phyloP scores from a whole-genome alignment of 2,329 filamentous ascomycete genomes.

The Calycina herbarum region DNA sequence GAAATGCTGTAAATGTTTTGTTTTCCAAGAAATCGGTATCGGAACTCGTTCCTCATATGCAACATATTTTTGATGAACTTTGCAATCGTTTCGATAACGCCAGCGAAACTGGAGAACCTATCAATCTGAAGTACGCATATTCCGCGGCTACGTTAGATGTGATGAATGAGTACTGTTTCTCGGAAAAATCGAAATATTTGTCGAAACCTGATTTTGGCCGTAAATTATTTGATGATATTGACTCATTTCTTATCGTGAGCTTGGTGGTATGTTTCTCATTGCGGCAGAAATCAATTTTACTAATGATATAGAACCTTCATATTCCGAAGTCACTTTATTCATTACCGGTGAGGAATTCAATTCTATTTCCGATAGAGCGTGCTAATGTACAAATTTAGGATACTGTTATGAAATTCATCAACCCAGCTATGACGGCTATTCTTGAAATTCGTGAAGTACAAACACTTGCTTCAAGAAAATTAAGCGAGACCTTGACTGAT shows the following conservation, averaged over 20 bases:
- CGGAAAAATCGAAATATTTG: not conserved
- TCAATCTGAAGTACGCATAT: constrained; percentile 9
- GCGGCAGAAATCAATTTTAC: too few species aligned
- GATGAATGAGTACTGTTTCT: constrained; percentile 15
- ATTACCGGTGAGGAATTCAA: not conserved
- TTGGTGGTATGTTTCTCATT: not conserved
- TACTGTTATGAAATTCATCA: not conserved
- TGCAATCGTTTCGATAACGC: constrained; percentile 2
- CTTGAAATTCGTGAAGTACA: not conserved
- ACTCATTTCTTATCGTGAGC: not conserved
- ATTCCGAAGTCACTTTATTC: not conserved
- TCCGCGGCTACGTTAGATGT: constrained; percentile 11
- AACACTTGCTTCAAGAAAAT: not conserved
- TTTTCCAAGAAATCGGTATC: constrained; percentile 9
- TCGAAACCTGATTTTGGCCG: constrained; percentile 5
- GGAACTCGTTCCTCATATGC: constrained; percentile 6
- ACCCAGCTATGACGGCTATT: not conserved
- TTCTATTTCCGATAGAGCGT: too few species aligned
- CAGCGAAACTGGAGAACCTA: not conserved
- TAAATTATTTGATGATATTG: not conserved
- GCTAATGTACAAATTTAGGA: not conserved
- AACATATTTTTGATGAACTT: constrained; percentile 6
- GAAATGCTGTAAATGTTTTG: not conserved
- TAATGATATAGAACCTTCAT: not conserved
- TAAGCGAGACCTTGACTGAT: not conserved